A percentile compares a stretch with the other conserved stretches of the same genome.
Evolutionary conservation across 1,139 yeast genomes (phyloP).

Genomic region (Meyerozyma sp.): DNA sequence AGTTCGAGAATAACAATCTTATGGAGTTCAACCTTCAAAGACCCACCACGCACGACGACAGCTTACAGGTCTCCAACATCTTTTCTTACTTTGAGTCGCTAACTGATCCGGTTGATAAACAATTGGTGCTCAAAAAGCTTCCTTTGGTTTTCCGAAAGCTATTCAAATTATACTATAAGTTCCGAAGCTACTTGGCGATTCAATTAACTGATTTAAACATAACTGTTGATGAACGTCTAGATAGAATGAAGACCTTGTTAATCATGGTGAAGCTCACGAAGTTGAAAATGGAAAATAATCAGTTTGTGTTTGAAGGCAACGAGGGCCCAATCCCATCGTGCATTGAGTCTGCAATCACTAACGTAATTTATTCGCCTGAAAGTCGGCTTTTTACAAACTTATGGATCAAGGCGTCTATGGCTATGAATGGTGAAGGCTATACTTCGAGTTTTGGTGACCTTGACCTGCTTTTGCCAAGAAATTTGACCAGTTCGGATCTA

Average conservation of each 20-base stretch:
- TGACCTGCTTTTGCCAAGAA: slow-evolving; percentile 30
- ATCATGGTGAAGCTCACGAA: slow-evolving; percentile 63
- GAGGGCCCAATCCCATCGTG: slow-evolving; percentile 68
- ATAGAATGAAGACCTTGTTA: slow-evolving; percentile 66
- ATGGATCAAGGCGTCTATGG: slow-evolving; percentile 55
- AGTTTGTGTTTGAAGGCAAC: slow-evolving; percentile 46
- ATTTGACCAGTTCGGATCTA: slow-evolving; percentile 23
- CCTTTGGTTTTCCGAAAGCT: slow-evolving; percentile 70
- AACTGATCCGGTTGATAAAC: slow-evolving; percentile 34
- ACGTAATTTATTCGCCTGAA: slow-evolving; percentile 77
- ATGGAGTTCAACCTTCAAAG: slow-evolving; percentile 52
- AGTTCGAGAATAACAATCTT: slow-evolving; percentile 48
- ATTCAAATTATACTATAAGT: slow-evolving; percentile 60
- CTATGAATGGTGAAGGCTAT: slow-evolving; percentile 18
- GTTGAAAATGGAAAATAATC: slow-evolving; percentile 63
- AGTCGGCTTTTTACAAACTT: slow-evolving; percentile 61
- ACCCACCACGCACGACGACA: slow-evolving; percentile 43
- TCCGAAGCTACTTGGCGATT: slow-evolving; percentile 57
- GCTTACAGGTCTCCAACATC: slow-evolving; percentile 60
- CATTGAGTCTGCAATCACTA: slow-evolving; percentile 72
- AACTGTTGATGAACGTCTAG: slow-evolving; percentile 54
- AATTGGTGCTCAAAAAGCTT: slow-evolving; percentile 45
- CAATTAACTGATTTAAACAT: slow-evolving; percentile 63
- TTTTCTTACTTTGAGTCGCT: slow-evolving; percentile 66
- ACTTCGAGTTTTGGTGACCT: slow-evolving; percentile 22